Conservation (phyloP, 1,139 yeast species). For the Pichia sp. region DNA sequence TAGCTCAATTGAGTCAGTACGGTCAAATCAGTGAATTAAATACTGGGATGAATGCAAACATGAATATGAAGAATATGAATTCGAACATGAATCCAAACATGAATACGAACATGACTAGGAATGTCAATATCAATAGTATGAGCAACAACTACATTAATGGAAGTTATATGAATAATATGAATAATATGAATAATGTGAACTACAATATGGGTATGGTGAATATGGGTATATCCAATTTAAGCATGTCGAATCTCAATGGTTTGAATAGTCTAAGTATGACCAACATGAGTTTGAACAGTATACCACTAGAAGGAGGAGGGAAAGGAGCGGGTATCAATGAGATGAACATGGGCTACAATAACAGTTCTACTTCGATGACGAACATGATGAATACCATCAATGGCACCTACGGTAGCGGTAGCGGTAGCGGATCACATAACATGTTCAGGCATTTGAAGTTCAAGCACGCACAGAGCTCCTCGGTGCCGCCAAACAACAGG, state of each 20-base stretch:
- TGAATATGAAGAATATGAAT: neutral
- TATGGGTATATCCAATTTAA: neutral
- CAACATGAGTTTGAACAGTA: too few species aligned
- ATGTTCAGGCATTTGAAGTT: neutral
- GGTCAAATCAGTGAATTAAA: too few species aligned
- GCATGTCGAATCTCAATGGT: too few species aligned
- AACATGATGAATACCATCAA: constrained; percentile 3
- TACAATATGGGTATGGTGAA: constrained; percentile 1
- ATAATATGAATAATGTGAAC: neutral
- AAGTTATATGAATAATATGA: neutral
- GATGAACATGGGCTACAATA: neutral
- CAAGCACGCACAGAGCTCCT: constrained; percentile 6
- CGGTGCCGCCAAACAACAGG: constrained; percentile 16
- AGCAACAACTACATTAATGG: constrained; percentile 1
- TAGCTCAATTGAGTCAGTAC: neutral
- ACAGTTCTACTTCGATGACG: constrained; percentile 1
- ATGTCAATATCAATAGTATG: neutral
- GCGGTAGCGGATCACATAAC: neutral
- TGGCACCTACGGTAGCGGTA: constrained; percentile 1
- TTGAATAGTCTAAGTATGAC: too few species aligned
- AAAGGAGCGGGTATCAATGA: too few species aligned
- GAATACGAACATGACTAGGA: neutral
- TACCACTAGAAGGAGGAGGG: too few species aligned
- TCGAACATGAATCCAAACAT: constrained; percentile 1
- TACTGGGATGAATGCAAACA: too few species aligned